Conservation (phyloP, 2,329 filamentous ascomycete species). For the Anthostomella pinea region DNA sequence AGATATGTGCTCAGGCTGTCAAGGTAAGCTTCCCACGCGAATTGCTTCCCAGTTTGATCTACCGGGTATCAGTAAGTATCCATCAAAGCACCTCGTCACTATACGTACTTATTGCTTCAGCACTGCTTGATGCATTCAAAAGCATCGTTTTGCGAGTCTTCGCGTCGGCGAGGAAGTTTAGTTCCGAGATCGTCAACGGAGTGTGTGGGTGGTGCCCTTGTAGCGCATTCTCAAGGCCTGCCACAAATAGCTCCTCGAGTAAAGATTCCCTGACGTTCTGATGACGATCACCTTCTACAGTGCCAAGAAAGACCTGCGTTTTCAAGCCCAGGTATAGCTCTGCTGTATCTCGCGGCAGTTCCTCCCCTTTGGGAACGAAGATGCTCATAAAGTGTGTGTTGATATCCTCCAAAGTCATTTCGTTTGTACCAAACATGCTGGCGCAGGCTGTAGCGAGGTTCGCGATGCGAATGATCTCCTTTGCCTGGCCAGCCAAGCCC, state of each 20-base stretch:
- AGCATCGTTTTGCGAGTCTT: slow-evolving; percentile 30
- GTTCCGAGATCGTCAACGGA: slow-evolving; percentile 24
- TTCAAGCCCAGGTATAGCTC: slow-evolving; percentile 32
- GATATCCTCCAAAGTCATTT: slow-evolving; percentile 31
- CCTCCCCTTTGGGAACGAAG: slow-evolving; percentile 28
- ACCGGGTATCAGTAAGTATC: slow-evolving; percentile 12
- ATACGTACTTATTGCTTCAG: slow-evolving; percentile 27
- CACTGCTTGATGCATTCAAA: slow-evolving; percentile 23
- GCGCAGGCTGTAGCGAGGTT: slow-evolving; percentile 33
- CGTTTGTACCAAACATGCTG: slow-evolving; percentile 33
- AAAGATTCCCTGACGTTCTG: slow-evolving; percentile 24
- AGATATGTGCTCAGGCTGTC: slow-evolving; percentile 31
- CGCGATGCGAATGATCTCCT: slow-evolving; percentile 30
- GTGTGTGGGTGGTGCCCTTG: slow-evolving; percentile 26
- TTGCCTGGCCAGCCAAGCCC: slow-evolving; percentile 25
- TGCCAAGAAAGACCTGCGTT: slow-evolving; percentile 32
- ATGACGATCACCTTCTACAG: slow-evolving; percentile 28
- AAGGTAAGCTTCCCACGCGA: slow-evolving; percentile 33
- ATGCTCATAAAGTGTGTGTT: slow-evolving; percentile 31
- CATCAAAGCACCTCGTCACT: not conserved
- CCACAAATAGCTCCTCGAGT: slow-evolving; percentile 29
- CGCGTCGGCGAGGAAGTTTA: slow-evolving; percentile 27
- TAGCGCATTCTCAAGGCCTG: slow-evolving; percentile 25
- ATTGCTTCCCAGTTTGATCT: slow-evolving; percentile 29
- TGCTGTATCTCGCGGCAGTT: slow-evolving; percentile 28